Conservation (phyloP, 306 rosid species). For the Erythrophleum fordii region DNA sequence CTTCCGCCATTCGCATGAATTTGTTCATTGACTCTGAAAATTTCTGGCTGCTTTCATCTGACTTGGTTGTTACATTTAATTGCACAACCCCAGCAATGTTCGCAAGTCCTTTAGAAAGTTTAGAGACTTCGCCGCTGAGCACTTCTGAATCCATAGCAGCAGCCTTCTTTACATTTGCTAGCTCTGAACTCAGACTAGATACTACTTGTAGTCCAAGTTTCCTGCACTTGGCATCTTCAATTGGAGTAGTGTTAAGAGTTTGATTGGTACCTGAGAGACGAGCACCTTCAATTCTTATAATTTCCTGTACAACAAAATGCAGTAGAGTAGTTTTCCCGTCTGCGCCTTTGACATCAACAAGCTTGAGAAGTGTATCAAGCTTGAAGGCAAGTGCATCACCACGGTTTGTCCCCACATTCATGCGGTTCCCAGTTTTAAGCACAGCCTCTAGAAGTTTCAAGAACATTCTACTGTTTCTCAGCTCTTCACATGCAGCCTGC, state of each 20-base stretch:
- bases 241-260: slow-evolving; percentile 43
- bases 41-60: slow-evolving; percentile 50
- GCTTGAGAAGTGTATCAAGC: slow-evolving; percentile 98
- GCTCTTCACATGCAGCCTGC: slow-evolving; percentile 90
- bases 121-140: slow-evolving; percentile 73
- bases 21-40: slow-evolving; percentile 76
- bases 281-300: slow-evolving; percentile 86
- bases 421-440: slow-evolving; percentile 93
- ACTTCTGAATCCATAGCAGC: slow-evolving; percentile 95
- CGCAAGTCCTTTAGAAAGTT: slow-evolving; percentile 74
- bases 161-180: slow-evolving; percentile 84
- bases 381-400: slow-evolving; percentile 98
- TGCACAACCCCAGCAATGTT: slow-evolving; percentile 59
- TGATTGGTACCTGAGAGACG: slow-evolving; percentile 59
- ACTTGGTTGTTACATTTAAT: slow-evolving; percentile 43
- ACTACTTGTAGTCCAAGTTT: slow-evolving; percentile 86
- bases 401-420: slow-evolving; percentile 97
- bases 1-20: slow-evolving; percentile 80
- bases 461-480: slow-evolving; percentile 91
- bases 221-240: slow-evolving; percentile 80
- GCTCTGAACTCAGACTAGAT: slow-evolving; percentile 80
- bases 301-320: slow-evolving; percentile 96
- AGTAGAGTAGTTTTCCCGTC: slow-evolving; percentile 94
- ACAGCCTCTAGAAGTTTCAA: slow-evolving; percentile 95
- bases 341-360: slow-evolving; percentile 85